Base-by-base conservation (phyloP, 1,284 basidiomycete genomes). In the Ceratobasidium sp. region DNA sequence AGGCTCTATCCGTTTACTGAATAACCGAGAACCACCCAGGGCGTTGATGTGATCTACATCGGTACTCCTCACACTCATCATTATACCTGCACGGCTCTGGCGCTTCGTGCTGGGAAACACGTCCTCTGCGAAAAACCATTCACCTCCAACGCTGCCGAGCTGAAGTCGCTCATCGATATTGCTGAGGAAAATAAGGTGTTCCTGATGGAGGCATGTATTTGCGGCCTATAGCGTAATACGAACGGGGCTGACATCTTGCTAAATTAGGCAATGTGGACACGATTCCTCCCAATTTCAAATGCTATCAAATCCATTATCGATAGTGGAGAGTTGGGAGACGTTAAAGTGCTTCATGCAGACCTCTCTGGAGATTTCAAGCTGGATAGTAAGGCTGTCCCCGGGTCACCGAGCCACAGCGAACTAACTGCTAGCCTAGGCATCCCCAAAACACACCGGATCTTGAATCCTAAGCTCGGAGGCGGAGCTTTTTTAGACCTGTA, bases 61-160 rank as follows among this genome's bases (percentile, higher is more conserved):
- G 92, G 93, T 24, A 96, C 95, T 0, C 95, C 95, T 4, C 94
- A 98, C 80, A 92, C 93, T 0, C 85, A 87, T 75, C 95, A 98
- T 84, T 94, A 94, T 80, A 84, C 85, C 74, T 93, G 94, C 79
- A 89, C 92, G 0, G 84, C 91, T 76, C 89, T 89, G 66, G 92
- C 92, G 8, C 87, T 96, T 76, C 86, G 88, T 72, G 92, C 91
- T 1, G 90, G 90, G 66, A 98, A 96, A 81, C 88, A 95, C 81
- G 91, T 97, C 22, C 88, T 95, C n/a, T 92, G 92, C 82, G 94
- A 96, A 83, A 95, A 95, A 80, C 90, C 91, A 0, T 88, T 90
- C 31, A 93, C 91, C 0, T 86, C 82, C 69, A 92, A 92, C 78
- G 83, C 84, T 4, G 86, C 89, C 3, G 90, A 93, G 24, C 65